Evolutionary conservation across 257 asterid species (phyloP), one percentile per base, ranked within the genome.

Genomic region (Jaltomata sinuosa): DNA sequence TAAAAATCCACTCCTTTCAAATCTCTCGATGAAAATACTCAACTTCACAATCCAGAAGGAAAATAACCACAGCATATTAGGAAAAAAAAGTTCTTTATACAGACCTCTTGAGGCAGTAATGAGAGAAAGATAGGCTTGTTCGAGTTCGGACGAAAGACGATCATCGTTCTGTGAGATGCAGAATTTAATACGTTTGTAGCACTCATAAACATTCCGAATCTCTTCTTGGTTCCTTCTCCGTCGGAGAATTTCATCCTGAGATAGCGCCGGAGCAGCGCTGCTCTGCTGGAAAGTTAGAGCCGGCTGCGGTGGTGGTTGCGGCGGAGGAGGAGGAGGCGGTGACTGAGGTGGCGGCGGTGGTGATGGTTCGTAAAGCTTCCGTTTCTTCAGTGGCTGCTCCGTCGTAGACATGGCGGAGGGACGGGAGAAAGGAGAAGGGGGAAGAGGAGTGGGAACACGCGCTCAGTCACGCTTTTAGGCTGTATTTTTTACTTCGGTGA

Each of bases 31-130:
- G 80, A 72, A 72, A 72, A 12, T 27, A 72, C 57, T 27, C 80
- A 72, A 72, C n/a, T 72, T 72, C 57, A 72, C 57, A 47, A 42
- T 72, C 31, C 11, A 38, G 50, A 38, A 38, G 27, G 11, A 71
- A 71, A 38, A n/a, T 21, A 10, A 11, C 12, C 50, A 38, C 29
- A 38, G 15, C 11, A 71, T 40, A 40, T 74, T 29, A 16, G 76
- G 4, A 11, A 74, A 45, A 42, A 74, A 42, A 14, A 31, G 38
- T 14, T 38, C 0, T 74, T 42, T 42, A 45, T 74, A 74, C 59
- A 14, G 54, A 95, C 99, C 99, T 90, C 94, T 88, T n/a, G 98
- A 85, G 59, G 97, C 96, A 84, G 91, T 84, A 85, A 95, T 90
- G 83, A 95, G 94, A 87, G 94, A 92, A 82, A 64, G 93, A 85